Evolutionary conservation across 2,329 filamentous ascomycete genomes (phyloP), one percentile per base, ranked within the genome.

Genomic region (Rhexocercosporidium sp.): DNA sequence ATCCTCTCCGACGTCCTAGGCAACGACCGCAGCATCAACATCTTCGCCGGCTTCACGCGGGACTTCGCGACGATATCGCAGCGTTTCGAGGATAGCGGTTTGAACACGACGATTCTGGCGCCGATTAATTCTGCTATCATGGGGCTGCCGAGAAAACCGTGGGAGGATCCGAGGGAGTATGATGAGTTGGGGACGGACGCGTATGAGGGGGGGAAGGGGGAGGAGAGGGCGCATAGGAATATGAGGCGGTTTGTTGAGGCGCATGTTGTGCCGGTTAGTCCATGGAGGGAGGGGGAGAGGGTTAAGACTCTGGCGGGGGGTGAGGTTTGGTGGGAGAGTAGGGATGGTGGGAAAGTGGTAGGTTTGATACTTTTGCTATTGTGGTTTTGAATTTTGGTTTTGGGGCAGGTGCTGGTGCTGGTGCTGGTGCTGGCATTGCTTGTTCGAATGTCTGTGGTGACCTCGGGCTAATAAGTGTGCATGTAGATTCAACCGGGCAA

Each of bases 1-100:
- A 88, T 93, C 68, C 87, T 98, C 65, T 92, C 91, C 49, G 95
- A 98, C 79, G 90, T 97, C 39, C 89, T 97, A 71, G 91, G 92
- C 46, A 90, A 90, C 71, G 89, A 93, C 64, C 89, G 92, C 73
- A 86, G 84, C 68, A 92, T 97, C 77, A 94, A 93, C 70, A 90
- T 94, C 72, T 98, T 97, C 80, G 91, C 93, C 34, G 89, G 89
- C 49, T 88, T 97, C 75, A 90, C 91, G 5, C 88, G 94, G 67
- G 90, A 95, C 76, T 88, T 94, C 74, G 86, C 89, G 56, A 80
- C 84, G n/a, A 84, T 94, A 22, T 86, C 88, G 11, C 80, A 82
- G 25, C 91, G 92, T 0, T 86, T 98, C 16, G 86, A 91, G 73
- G 86, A 93, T 76, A 79, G 84, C 0, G 76, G 81, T 0, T 79